phyloP scores from a whole-genome alignment of 1,139 yeast genomes.

The Pichia sp. region DNA sequence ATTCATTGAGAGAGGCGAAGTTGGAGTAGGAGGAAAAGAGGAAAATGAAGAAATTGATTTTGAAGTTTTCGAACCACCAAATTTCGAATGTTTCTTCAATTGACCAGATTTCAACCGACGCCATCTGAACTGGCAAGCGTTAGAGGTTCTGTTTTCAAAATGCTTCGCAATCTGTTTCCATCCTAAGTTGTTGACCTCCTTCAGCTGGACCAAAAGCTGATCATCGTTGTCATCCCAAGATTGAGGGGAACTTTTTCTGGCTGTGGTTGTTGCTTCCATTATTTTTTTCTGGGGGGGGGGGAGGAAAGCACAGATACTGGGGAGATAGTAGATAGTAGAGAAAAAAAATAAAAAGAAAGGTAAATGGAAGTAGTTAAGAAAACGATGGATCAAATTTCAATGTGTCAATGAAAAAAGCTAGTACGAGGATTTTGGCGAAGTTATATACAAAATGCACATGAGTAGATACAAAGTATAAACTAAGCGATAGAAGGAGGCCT shows the following conservation, averaged over 20 bases:
- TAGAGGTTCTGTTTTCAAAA: conserved; percentile 66
- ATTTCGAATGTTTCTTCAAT: conserved; percentile 17
- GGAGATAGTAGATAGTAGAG: not conserved
- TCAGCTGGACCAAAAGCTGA: conserved; percentile 54
- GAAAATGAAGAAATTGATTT: not conserved
- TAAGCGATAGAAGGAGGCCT: no score
- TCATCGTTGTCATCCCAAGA: conserved; percentile 81
- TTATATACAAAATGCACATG: no score
- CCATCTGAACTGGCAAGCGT: conserved; percentile 83
- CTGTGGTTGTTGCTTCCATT: not conserved
- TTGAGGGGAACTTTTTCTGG: conserved; percentile 39
- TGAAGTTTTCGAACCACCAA: not conserved
- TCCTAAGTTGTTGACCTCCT: conserved; percentile 65
- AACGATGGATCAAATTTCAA: not conserved
- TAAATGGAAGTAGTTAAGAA: not conserved
- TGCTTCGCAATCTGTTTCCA: conserved; percentile 76
- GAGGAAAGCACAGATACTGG: no score
- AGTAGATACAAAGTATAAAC: no score
- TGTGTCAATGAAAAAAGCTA: not conserved
- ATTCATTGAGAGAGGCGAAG: not conserved
- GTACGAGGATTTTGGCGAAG: no score
- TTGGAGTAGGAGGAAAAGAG: not conserved
- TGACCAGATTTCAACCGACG: conserved; percentile 50
- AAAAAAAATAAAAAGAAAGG: not conserved
- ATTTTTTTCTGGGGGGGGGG: not conserved